A percentile compares a stretch with the other conserved stretches of the same genome.
Conservation (phyloP, 208 protist species). For the Herpetomonas tarakana region DNA sequence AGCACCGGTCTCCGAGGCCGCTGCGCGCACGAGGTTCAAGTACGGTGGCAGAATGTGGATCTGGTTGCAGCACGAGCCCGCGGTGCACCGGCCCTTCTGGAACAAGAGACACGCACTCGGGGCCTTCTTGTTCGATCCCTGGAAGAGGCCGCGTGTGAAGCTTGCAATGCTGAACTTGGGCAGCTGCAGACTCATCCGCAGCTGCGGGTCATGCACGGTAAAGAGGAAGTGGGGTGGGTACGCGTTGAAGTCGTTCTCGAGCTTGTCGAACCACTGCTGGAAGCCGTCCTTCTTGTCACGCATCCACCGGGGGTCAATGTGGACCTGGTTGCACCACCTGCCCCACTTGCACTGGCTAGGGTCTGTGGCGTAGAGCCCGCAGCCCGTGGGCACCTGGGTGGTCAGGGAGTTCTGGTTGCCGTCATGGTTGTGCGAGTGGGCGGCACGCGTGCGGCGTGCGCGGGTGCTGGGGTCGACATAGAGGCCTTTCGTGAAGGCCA, state of each 20-base stretch:
- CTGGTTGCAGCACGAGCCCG: slow-evolving; percentile 80
- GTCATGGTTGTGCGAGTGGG: slow-evolving; percentile 28
- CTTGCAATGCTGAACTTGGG: slow-evolving; percentile 69
- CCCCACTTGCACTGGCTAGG: slow-evolving; percentile 79
- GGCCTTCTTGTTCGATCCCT: slow-evolving; percentile 66
- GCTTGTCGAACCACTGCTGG: slow-evolving; percentile 63
- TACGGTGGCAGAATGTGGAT: slow-evolving; percentile 74
- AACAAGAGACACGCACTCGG: slow-evolving; percentile 84
- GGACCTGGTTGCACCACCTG: slow-evolving; percentile 87
- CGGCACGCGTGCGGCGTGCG: slow-evolving; percentile 43
- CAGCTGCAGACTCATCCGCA: slow-evolving; percentile 47
- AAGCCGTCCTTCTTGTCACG: slow-evolving; percentile 66
- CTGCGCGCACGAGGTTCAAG: slow-evolving; percentile 29
- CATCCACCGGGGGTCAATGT: slow-evolving; percentile 76
- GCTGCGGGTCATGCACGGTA: slow-evolving; percentile 74
- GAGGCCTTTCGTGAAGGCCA: slow-evolving; percentile 75
- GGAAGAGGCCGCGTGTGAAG: slow-evolving; percentile 80
- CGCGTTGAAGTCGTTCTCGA: slow-evolving; percentile 51
- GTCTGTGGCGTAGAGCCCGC: slow-evolving; percentile 71
- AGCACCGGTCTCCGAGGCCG: slow-evolving; percentile 8
- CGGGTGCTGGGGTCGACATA: slow-evolving; percentile 69
- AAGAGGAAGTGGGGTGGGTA: slow-evolving; percentile 54
- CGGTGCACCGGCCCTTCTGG: slow-evolving; percentile 79
- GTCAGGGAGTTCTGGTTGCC: slow-evolving; percentile 10
- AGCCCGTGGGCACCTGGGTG: slow-evolving; percentile 70